phyloP scores from a whole-genome alignment of 129 eudicot genomes.

The Kitagawia praeruptora region DNA sequence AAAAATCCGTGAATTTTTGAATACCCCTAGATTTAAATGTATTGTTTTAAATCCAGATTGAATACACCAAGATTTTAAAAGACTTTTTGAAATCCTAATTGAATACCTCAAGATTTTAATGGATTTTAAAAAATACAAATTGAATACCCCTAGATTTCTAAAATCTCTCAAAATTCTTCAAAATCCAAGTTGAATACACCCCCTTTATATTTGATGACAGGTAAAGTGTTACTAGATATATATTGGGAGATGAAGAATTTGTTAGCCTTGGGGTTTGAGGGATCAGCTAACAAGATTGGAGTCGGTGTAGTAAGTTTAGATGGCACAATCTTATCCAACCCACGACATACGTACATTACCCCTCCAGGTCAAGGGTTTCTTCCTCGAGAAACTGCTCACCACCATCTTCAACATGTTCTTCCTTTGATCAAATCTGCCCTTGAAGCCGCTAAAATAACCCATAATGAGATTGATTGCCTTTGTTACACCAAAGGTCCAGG shows the following conservation, averaged over 20 bases:
- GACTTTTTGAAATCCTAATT: too few relatives aligned
- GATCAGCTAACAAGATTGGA: constrained; percentile 8
- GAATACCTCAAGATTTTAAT: too few relatives aligned
- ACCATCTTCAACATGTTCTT: constrained; percentile 70
- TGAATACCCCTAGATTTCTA: too few relatives aligned
- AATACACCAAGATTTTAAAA: too few relatives aligned
- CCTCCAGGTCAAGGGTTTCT: constrained; percentile 96
- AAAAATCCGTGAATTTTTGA: too few relatives aligned
- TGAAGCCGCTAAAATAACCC: constrained; percentile 43
- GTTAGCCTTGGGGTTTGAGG: constrained; percentile 11
- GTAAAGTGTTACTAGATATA: neutral
- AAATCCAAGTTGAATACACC: too few relatives aligned
- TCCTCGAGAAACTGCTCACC: constrained; percentile 94
- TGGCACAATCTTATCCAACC: constrained; percentile 77
- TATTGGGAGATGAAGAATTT: neutral
- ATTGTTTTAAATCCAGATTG: too few relatives aligned
- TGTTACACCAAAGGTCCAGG: constrained; percentile 98
- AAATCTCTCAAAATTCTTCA: too few relatives aligned
- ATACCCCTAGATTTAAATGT: too few relatives aligned
- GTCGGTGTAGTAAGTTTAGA: constrained; percentile 21
- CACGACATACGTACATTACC: constrained; percentile 91
- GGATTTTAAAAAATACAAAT: too few relatives aligned
- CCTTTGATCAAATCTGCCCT: constrained; percentile 67
- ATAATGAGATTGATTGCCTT: constrained; percentile 63
- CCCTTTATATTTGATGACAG: neutral